phyloP scores from a whole-genome alignment of 179 eudicot species.

The Camellia oleifera region DNA sequence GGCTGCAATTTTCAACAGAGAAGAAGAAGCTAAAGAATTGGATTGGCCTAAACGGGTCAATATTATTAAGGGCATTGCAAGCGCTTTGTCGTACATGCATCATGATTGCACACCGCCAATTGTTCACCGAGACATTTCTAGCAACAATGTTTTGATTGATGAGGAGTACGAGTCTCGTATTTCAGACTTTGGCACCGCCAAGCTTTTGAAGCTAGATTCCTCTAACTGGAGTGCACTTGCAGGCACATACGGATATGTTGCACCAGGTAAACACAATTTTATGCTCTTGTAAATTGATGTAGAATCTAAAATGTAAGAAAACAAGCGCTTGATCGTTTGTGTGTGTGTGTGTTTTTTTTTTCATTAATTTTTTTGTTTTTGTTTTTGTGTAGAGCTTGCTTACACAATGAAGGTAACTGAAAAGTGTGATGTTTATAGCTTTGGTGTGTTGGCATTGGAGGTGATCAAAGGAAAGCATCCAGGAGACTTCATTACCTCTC shows the following conservation, averaged over 20 bases:
- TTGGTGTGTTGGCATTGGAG: constrained; percentile 38
- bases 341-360: too few relatives aligned
- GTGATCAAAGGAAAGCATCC: constrained; percentile 41
- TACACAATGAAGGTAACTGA: constrained; percentile 36
- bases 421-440: constrained; percentile 44
- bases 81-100: constrained; percentile 52
- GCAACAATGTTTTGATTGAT: constrained; percentile 44
- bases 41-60: constrained; percentile 41
- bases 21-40: constrained; percentile 20
- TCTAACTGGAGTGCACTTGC: constrained; percentile 36
- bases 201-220: constrained; percentile 26
- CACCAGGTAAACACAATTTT: constrained; percentile 37
- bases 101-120: constrained; percentile 56
- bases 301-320: too few relatives aligned
- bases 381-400: constrained; percentile 33
- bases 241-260: constrained; percentile 52
- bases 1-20: constrained; percentile 17
- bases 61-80: constrained; percentile 41
- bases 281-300: too few relatives aligned
- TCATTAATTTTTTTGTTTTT: too few relatives aligned
- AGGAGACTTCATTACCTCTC: constrained; percentile 22
- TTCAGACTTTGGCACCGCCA: constrained; percentile 53
- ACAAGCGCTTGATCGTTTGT: background rate
- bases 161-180: constrained; percentile 34
- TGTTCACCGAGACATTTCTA: constrained; percentile 54